Percentiles rank a stretch among this genome's conserved stretches.
phyloP scores from a whole-genome alignment of 1,284 basidiomycete genomes.

The Trichosporon sp. region DNA sequence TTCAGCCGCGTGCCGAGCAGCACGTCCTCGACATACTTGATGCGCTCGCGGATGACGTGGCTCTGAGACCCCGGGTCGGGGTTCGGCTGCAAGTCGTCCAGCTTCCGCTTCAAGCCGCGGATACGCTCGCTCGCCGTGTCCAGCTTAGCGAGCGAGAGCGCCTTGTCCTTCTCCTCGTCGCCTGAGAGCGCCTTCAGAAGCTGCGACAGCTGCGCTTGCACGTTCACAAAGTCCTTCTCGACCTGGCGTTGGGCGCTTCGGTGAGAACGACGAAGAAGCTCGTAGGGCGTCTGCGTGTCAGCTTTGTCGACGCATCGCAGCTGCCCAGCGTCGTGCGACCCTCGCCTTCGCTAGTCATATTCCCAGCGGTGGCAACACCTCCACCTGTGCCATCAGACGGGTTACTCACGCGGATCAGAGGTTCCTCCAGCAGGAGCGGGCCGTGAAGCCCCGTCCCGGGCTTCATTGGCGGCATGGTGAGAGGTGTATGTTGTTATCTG shows the following conservation, averaged over 20 bases:
- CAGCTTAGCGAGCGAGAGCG: constrained; percentile 38
- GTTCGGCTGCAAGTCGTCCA: constrained; percentile 35
- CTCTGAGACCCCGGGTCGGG: constrained; percentile 19
- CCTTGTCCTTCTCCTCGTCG: constrained; percentile 31
- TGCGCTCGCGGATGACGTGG: constrained; percentile 28
- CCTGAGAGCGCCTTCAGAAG: constrained; percentile 36
- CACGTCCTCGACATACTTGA: constrained; percentile 27
- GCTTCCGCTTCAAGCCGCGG: constrained; percentile 57
- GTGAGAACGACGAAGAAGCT: constrained; percentile 55
- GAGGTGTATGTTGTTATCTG: neutral
- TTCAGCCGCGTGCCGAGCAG: constrained; percentile 22
- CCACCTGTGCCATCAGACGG: neutral
- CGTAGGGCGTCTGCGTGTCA: constrained; percentile 53
- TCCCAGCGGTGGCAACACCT: neutral
- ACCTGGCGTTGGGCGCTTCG: constrained; percentile 56
- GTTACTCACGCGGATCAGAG: constrained; percentile 46
- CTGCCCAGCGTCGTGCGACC: neutral
- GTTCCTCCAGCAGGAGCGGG: constrained; percentile 49
- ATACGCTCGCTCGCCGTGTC: constrained; percentile 47
- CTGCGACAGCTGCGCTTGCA: constrained; percentile 33
- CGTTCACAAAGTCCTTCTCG: constrained; percentile 53
- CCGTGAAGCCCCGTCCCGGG: constrained; percentile 35
- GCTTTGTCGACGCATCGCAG: neutral
- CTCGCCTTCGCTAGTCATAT: neutral
- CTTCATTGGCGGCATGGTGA: constrained; percentile 26